Evolutionary conservation across 2,329 filamentous ascomycete genomes (phyloP).

Genomic region (Diaporthe longicolla): DNA sequence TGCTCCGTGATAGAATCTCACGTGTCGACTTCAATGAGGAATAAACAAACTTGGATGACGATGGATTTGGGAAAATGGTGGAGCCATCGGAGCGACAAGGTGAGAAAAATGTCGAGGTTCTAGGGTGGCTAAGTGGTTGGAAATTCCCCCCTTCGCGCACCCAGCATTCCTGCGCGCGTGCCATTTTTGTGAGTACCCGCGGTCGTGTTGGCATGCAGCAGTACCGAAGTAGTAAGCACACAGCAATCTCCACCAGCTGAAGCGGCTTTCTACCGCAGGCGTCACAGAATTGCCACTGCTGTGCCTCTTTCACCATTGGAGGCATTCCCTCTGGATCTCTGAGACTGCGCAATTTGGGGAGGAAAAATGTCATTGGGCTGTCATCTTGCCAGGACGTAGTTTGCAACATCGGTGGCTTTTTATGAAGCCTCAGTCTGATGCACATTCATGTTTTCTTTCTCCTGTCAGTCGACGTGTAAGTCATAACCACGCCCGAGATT

Average conservation of each 20-base stretch:
- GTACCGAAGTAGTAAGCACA: conserved; percentile 31
- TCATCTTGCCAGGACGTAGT: conserved; percentile 3
- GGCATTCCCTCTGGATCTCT: conserved; percentile 25
- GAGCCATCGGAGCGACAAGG: not conserved
- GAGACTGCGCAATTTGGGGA: conserved; percentile 34
- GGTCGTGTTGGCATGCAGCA: conserved; percentile 39
- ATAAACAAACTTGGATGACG: not conserved
- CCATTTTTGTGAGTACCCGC: conserved; percentile 18
- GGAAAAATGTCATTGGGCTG: conserved; percentile 24
- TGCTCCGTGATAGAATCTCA: conserved; percentile 1
- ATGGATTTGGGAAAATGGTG: not conserved
- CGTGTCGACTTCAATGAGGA: not conserved
- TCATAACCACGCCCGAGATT: not conserved
- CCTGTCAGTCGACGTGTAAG: conserved; percentile 11
- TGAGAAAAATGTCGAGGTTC: conserved; percentile 30
- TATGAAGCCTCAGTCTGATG: not conserved
- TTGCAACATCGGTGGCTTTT: conserved; percentile 23
- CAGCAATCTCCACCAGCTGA: conserved; percentile 31
- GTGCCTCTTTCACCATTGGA: not conserved
- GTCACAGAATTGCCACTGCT: conserved; percentile 19
- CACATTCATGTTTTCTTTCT: conserved; percentile 1
- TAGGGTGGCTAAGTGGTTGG: conserved; percentile 37
- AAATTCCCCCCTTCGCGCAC: conserved; percentile 35
- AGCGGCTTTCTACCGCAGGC: conserved; percentile 19
- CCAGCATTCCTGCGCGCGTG: conserved; percentile 31